These are phyloP conservation scores for Pythium plurisporium DNA, from an alignment of 352 stramenopile genomes.

Conservation along the genomic window DNA sequence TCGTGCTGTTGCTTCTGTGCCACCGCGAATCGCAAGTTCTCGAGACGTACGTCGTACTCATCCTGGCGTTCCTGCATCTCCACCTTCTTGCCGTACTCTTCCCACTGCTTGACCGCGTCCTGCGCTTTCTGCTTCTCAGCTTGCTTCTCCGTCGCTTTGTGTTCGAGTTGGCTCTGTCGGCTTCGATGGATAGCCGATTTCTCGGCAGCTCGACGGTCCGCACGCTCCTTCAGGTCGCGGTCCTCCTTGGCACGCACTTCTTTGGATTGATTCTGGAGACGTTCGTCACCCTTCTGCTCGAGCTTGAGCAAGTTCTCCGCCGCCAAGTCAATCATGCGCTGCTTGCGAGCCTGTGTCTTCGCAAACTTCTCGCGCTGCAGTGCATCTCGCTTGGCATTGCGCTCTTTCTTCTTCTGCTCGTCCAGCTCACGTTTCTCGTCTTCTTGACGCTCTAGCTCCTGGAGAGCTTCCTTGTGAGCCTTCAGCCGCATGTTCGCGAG, in stretches of 20 bases:
- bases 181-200: conserved; percentile 59
- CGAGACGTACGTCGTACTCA: conserved; percentile 50
- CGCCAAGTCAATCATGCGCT: conserved; percentile 82
- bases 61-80: conserved; percentile 59
- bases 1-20: conserved; percentile 75
- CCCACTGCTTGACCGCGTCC: conserved; percentile 58
- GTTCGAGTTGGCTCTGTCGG: conserved; percentile 51
- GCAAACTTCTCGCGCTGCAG: conserved; percentile 58
- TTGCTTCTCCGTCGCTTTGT: conserved; percentile 38
- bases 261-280: conserved; percentile 59
- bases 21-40: conserved; percentile 58
- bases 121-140: conserved; percentile 33
- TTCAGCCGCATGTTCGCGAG: conserved; percentile 63
- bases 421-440: conserved; percentile 69
- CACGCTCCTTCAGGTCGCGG: conserved; percentile 44
- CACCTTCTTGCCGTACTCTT: conserved; percentile 55
- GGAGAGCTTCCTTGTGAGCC: conserved; percentile 46
- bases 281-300: conserved; percentile 53
- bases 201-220: conserved; percentile 57
- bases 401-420: conserved; percentile 62
- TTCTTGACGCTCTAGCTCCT: conserved; percentile 57
- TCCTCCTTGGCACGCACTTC: conserved; percentile 77
- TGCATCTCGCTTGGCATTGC: conserved; percentile 56
- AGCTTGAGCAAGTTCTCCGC: conserved; percentile 68
- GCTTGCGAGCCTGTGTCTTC: conserved; percentile 54